Base-by-base conservation (phyloP, 768 basidiomycete species). In the Porphyrellus cyaneotinctus region DNA sequence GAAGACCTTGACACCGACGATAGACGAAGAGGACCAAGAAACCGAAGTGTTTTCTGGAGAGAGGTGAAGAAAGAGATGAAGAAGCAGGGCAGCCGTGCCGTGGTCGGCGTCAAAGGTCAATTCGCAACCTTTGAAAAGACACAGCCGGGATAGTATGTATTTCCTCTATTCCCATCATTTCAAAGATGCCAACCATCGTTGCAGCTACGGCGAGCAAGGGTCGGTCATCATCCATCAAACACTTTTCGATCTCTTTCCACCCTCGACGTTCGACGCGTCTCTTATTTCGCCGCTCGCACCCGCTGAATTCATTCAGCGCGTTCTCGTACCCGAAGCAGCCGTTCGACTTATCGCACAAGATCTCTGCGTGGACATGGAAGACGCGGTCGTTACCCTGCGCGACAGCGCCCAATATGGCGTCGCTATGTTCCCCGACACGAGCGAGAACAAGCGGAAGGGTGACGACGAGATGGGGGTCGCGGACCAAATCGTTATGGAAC, bases 321-420 rank as follows among this genome's bases (percentile, higher is more conserved):
- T 97, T 28, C 79, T 98, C n/a, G 83, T 97, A 3, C 95, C 95
- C 2, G 95, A 97, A 70, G 82, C 87, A 0, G 91, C 87, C 1
- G 74, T 87, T 36, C 75, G 79, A 22, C 80, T 98, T n/a, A 91
- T 97, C 54, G 83, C 83, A 74, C 76, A 87, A 52, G 94, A 98
- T 64, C 79, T 79, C 61, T 54, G 63, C 1, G 68, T 85, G 12
- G 61, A 68, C 37, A 75, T 74, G 3, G 68, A 74, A 4, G 61
- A 67, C 0, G 91, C 88, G 0, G 61, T 87, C 12, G 62, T 69
- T 20, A 81, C 89, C 6, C 67, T 94, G 44, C 77, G 82, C 26
- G 85, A 89, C 42, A 95, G 92, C 53, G 78, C 86, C 1, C 80
- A 80, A 32, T 97, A 92, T 64, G 94, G 94, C 0, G 84, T 85